Conservation (phyloP, 257 asterid genomes). For the Galeopsis tetrahit region DNA sequence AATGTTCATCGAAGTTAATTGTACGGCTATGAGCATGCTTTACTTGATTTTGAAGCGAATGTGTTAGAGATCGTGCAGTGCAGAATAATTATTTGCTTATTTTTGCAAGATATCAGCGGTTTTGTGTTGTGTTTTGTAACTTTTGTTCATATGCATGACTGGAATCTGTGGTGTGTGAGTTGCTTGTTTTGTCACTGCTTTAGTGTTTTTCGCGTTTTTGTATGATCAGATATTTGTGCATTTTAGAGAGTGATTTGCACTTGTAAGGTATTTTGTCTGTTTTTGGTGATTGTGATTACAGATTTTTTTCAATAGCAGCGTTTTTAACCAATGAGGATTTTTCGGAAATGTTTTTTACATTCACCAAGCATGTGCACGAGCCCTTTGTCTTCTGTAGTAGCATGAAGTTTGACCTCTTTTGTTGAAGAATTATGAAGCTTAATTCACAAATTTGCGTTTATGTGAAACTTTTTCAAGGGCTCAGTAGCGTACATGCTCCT, state of each 20-base stretch:
- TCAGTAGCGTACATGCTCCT: not conserved
- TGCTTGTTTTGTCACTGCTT: not conserved
- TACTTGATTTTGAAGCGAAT: constrained; percentile 23
- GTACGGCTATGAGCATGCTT: constrained; percentile 10
- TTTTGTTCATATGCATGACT: not conserved
- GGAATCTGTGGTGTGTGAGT: not conserved
- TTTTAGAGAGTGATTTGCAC: not conserved
- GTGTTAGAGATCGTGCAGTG: constrained; percentile 16
- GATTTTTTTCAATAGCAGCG: not conserved
- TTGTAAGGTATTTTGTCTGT: constrained; percentile 10
- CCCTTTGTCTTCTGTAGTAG: constrained; percentile 11
- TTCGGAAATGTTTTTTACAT: not conserved
- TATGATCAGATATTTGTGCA: not conserved
- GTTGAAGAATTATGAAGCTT: not conserved
- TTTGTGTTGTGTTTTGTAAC: not conserved
- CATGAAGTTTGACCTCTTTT: constrained; percentile 11
- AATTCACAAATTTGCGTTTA: not conserved
- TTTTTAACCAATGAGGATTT: not conserved
- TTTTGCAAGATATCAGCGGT: not conserved
- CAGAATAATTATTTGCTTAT: not conserved
- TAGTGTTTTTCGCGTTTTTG: constrained; percentile 1
- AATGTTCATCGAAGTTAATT: constrained; percentile 12
- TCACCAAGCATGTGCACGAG: not conserved
- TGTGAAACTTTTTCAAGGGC: not conserved
- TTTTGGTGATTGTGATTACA: not conserved